phyloP scores from a whole-genome alignment of 441 rosid species.

The Erodium chrysanthum region DNA sequence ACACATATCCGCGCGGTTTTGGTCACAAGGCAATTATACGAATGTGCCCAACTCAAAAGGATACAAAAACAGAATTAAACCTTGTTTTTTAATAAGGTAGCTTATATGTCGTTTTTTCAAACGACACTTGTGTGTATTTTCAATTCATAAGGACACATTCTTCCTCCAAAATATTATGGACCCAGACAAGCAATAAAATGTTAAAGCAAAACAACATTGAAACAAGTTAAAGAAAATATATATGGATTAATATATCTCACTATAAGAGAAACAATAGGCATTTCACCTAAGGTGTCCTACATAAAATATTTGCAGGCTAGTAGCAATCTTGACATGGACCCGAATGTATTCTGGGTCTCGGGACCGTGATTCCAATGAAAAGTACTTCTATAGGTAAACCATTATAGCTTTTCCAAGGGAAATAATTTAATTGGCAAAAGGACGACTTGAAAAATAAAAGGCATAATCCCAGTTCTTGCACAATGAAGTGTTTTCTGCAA shows the following conservation, averaged over 20 bases:
- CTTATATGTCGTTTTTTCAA: too few relatives aligned
- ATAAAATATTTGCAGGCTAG: neutral
- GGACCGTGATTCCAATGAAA: neutral
- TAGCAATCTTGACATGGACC: neutral
- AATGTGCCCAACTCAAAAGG: too few relatives aligned
- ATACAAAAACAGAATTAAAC: too few relatives aligned
- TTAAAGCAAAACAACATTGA: neutral
- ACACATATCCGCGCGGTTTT: too few relatives aligned
- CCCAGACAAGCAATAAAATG: neutral
- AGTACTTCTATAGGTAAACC: neutral
- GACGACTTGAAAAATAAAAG: neutral
- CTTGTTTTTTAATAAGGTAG: too few relatives aligned
- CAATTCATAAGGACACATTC: too few relatives aligned
- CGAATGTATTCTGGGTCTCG: neutral
- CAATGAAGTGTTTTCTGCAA: neutral
- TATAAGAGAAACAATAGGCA: neutral
- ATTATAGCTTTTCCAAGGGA: neutral
- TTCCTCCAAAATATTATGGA: neutral
- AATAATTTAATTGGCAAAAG: neutral
- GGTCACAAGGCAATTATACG: too few relatives aligned
- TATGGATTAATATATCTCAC: neutral
- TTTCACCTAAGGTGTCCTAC: neutral
- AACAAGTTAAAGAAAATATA: neutral
- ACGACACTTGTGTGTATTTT: too few relatives aligned
- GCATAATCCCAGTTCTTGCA: neutral